A percentile compares a stretch with the other conserved stretches of the same genome.
Evolutionary conservation across 2,329 filamentous ascomycete genomes (phyloP).

Genomic region (Beauveria caledonica): DNA sequence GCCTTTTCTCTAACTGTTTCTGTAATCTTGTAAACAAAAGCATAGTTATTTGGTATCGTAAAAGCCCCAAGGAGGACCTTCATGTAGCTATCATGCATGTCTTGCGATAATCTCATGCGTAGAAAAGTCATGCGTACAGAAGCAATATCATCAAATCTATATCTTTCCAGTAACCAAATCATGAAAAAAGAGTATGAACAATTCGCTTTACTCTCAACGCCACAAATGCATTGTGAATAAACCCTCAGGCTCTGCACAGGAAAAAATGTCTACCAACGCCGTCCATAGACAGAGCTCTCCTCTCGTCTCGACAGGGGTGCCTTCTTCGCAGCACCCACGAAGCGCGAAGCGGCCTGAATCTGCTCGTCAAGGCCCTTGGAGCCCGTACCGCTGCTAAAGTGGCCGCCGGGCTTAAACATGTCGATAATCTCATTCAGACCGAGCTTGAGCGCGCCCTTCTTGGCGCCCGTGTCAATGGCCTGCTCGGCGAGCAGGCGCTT

Average conservation of each 20-base stretch:
- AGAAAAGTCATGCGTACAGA: not conserved
- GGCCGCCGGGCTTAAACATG: slow-evolving; percentile 65
- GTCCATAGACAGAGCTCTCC: slow-evolving; percentile 33
- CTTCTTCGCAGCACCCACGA: slow-evolving; percentile 18
- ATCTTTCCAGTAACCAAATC: not conserved
- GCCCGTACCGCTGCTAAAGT: slow-evolving; percentile 28
- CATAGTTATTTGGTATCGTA: not conserved
- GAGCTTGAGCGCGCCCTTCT: slow-evolving; percentile 69
- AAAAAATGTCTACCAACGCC: slow-evolving; percentile 29
- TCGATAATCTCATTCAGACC: slow-evolving; percentile 89
- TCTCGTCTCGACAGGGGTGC: slow-evolving; percentile 20
- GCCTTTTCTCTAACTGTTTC: not conserved
- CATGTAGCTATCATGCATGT: not conserved
- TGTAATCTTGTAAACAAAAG: not conserved
- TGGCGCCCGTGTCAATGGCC: slow-evolving; percentile 75
- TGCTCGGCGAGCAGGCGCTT: slow-evolving; percentile 88
- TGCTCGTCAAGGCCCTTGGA: slow-evolving; percentile 19
- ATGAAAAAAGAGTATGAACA: not conserved
- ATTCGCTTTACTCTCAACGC: not conserved
- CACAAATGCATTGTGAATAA: not conserved
- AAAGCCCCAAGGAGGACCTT: not conserved
- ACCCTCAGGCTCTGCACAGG: not conserved
- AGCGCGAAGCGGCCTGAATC: slow-evolving; percentile 16
- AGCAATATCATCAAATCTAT: not conserved
- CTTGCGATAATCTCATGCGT: not conserved